Evolutionary conservation across 768 basidiomycete genomes (phyloP), one percentile per base, ranked within the genome.

Genomic region (Tulasnella sp.): DNA sequence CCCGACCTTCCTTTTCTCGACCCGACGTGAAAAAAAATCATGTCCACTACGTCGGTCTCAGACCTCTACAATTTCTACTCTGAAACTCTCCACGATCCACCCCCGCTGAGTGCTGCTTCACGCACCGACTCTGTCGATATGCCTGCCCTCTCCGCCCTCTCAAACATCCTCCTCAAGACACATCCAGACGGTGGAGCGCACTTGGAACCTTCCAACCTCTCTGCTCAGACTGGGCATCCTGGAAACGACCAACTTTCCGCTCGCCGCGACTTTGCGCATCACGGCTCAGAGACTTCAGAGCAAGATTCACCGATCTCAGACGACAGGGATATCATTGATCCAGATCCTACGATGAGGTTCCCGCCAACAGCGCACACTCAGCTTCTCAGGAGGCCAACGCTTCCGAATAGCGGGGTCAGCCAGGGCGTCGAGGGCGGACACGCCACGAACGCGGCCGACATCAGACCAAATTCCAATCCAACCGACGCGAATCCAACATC

Each of bases 1-100:
- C 38, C 72, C n/a, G 15, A 5, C 19, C 11, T 22, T 52, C 72
- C 34, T 49, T 38, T 31, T 49, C 38, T 29, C n/a, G 34, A 38
- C 22, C 40, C 36, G 34, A 34, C 36, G 34, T 4, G 14, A 34
- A 31, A 34, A 39, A 25, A 31, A 29, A 45, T 52, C 37, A 54
- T 54, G 72, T 54, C 49, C 39, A 39, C 38, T 39, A 15, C 31
- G 14, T 38, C 38, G 38, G 70, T 42, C 11, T 36, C 52, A 73
- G 72, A 73, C 37, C 49, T 73, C 40, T 73, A 73, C 72, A 73
- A 73, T 37, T 31, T 40, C 39, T 73, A 73, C 42, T 54, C 72
- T 22, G 72, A 45, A 22, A 49, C 3, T 37, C 22, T 29, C 34
- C 39, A 73, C 29, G 52, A 34, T 34, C 39, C 9, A 22, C 38